Base-by-base conservation (phyloP, 164 flowering plant genomes). In the Amborella trichopoda region DNA sequence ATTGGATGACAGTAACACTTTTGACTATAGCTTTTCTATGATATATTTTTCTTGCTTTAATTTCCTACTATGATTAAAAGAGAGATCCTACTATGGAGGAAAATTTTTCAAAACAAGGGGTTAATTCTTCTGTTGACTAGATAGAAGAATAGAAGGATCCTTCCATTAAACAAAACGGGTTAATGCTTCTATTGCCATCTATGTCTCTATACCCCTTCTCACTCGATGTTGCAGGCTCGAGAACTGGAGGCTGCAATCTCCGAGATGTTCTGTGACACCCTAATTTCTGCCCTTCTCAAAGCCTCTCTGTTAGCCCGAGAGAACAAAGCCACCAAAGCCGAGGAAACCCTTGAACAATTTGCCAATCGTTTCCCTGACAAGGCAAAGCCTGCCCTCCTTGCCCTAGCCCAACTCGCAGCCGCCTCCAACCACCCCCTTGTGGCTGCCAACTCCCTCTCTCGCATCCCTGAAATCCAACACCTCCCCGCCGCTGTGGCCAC, bases 401-500 rank as follows among this genome's bases (percentile, higher is more conserved):
- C 90, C 25, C 66, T 82, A 60, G 93, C 98, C 28, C 96, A 87
- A 53, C 62, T 91, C 39, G 96, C 98, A 55, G 90, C 95, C 50
- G 71, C 87, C 54, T 89, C 90, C 2, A 72, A 76, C 38, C 96
- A 83, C 44, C 73, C 70, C 28, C 83, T 70, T 54, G 59, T 77
- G 44, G 94, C 98, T 27, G 81, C 83, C 2, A 94, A 87, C 10
- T 83, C 98, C 33, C 70, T 87, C n/a, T 19, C 76, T 30, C 75
- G 53, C 55, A 71, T 91, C 46, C 62, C 68, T n/a, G 94, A 82
- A 26, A 91, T 91, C 37, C 95, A 91, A 56, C 83, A 82, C 78
- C 75, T 72, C 88, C 99, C 99, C 36, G 95, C 83, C 13, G 82
- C 94, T 11, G 86, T 84, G 49, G 93, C 99, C 37, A 91, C 96